phyloP scores from a whole-genome alignment of 306 rosid species.

The Trifolium subterraneum region DNA sequence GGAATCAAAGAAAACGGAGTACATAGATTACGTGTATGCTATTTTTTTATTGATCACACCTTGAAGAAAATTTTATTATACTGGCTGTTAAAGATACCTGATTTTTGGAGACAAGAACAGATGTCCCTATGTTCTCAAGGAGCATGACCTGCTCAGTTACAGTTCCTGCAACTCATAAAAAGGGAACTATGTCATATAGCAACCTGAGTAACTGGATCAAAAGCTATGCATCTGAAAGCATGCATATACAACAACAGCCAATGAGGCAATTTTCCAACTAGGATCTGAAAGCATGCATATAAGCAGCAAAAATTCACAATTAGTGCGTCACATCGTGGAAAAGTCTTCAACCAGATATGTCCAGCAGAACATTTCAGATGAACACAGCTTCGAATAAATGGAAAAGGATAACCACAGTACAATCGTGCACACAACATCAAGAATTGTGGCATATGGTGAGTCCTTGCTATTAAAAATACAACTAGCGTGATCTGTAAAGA shows the following conservation, averaged over 20 bases:
- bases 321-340: not conserved
- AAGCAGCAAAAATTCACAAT: constrained; percentile 15
- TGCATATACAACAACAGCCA: not conserved
- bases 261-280: not conserved
- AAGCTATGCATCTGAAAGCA: constrained; percentile 10
- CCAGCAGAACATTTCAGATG: constrained; percentile 2
- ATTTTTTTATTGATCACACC: constrained; percentile 1
- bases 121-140: constrained; percentile 95
- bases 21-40: not conserved
- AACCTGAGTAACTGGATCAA: constrained; percentile 29
- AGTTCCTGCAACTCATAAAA: constrained; percentile 63
- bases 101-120: constrained; percentile 89
- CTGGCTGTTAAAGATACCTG: constrained; percentile 57
- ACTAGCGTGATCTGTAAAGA: not conserved
- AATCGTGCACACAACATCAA: constrained; percentile 13
- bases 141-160: constrained; percentile 96
- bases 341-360: constrained; percentile 10
- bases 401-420: constrained; percentile 5
- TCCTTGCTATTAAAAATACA: constrained; percentile 16
- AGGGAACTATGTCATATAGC: constrained; percentile 33
- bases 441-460: constrained; percentile 23
- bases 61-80: not conserved
- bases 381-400: constrained; percentile 3
- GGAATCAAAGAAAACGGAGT: constrained; percentile 12
- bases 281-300: constrained; percentile 26